Evolutionary conservation across 2,329 filamentous ascomycete species (phyloP).

Genomic region (Colletotrichum sansevieriae): DNA sequence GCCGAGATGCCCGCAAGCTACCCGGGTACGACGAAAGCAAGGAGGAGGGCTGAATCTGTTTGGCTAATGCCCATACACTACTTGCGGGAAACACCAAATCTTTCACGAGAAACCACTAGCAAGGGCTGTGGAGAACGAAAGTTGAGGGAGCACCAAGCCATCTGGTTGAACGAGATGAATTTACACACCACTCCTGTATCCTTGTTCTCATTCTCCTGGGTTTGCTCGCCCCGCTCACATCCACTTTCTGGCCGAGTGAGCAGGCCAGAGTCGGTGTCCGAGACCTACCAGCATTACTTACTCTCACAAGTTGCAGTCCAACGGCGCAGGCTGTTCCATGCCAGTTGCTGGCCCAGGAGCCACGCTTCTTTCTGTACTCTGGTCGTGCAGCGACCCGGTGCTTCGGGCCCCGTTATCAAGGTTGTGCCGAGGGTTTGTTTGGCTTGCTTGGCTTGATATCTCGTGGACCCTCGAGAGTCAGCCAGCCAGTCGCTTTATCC

Average conservation of each 20-base stretch:
- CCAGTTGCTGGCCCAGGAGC: background rate
- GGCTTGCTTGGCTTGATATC: background rate
- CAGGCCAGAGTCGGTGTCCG: no score
- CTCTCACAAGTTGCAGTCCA: background rate
- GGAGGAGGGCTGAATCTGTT: slow-evolving; percentile 9
- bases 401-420: background rate
- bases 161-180: no score
- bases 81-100: background rate
- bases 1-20: background rate
- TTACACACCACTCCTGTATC: no score
- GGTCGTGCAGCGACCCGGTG: background rate
- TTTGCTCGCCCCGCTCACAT: no score
- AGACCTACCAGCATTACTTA: background rate
- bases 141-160: no score
- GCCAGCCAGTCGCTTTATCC: background rate
- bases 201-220: no score
- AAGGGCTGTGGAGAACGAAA: no score
- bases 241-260: no score
- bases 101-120: no score
- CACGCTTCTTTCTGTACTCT: background rate
- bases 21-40: slow-evolving; percentile 12
- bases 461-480: background rate
- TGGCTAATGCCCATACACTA: background rate
- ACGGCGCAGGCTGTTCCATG: background rate
- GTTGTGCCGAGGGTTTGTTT: background rate